Base-by-base conservation (phyloP, 768 basidiomycete species). In the Xerocomus potaroensis region DNA sequence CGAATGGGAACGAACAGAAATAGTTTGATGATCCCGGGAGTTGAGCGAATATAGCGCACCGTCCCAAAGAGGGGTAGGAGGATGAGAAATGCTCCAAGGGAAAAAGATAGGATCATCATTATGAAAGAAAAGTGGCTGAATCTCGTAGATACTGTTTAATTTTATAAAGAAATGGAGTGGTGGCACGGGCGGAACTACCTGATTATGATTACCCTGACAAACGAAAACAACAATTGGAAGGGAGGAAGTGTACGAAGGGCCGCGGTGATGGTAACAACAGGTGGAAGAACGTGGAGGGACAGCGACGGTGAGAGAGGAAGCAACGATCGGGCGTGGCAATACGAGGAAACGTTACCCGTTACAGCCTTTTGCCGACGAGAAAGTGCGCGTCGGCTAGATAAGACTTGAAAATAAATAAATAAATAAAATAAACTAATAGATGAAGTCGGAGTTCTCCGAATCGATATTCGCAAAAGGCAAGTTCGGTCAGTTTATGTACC, bases 361-460 rank as follows among this genome's bases (percentile, higher is more conserved):
- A 42, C 32, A 34, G 27, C 14, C 29, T 27, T n/a, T 47, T 37
- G 40, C 48, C 50, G 38, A 51, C 43, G 19, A 43, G 43, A 23
- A 45, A 34, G 41, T 31, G 43, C 40, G 62, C 58, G 11, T 58
- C 63, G 63, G 65, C 30, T 63, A 67, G 63, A 65, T 58, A 59
- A 56, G 41, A 30, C 45, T 29, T 30, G 23, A 37, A 58, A 54
- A 37, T 29, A 46, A 49, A 44, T 32, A 41, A 58, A 31, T 30
- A 36, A 52, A 58, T 47, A 41, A 47, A 48, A 48, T 48, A 59
- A 33, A 44, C 7, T 15, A 31, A 4, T 40, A 41, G n/a, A n/a
- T n/a, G n/a, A n/a, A 41, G 43, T 27, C 65, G 63, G 63, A 49
- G 40, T 42, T 61, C 34, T 61, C 63, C 63, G 63, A 67, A 38